These are phyloP conservation scores for Agrocybe pediades DNA, from an alignment of 768 basidiomycete genomes.

Conservation along the genomic window DNA sequence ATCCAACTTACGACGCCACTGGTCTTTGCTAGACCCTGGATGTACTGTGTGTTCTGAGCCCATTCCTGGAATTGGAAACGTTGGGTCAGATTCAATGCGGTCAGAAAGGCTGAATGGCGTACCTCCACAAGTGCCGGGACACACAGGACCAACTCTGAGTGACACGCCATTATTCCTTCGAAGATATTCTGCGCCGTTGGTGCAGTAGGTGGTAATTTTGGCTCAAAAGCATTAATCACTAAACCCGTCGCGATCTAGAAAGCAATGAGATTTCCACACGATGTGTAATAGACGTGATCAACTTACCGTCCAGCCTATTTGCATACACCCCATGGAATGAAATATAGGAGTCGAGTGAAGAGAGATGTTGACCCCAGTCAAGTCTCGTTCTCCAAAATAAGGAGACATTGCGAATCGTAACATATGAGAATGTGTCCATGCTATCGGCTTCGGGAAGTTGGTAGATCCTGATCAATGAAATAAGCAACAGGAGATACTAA, in stretches of 20 bases:
- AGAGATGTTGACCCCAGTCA: conserved; percentile 3
- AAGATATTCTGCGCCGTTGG: background rate
- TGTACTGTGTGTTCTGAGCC: background rate
- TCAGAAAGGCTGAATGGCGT: background rate
- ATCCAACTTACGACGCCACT: background rate
- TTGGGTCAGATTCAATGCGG: background rate
- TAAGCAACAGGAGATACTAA: background rate
- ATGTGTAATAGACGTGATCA: background rate
- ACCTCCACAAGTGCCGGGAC: background rate
- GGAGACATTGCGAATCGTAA: background rate
- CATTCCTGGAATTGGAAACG: background rate
- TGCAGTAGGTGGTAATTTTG: background rate
- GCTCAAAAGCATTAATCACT: background rate
- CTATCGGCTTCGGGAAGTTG: conserved; percentile 8
- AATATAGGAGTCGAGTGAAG: conserved; percentile 7
- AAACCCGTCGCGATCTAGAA: background rate
- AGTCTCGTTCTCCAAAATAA: conserved; percentile 9
- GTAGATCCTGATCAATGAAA: background rate
- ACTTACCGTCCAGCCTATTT: conserved; percentile 3
- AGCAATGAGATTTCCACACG: background rate
- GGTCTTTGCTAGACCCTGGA: background rate
- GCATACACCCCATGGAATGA: conserved; percentile 7
- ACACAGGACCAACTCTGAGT: background rate
- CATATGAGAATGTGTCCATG: conserved; percentile 6
- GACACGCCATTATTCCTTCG: background rate